Evolutionary conservation across 176 grass and related monocot genomes (phyloP).

Genomic region (Canna indica): DNA sequence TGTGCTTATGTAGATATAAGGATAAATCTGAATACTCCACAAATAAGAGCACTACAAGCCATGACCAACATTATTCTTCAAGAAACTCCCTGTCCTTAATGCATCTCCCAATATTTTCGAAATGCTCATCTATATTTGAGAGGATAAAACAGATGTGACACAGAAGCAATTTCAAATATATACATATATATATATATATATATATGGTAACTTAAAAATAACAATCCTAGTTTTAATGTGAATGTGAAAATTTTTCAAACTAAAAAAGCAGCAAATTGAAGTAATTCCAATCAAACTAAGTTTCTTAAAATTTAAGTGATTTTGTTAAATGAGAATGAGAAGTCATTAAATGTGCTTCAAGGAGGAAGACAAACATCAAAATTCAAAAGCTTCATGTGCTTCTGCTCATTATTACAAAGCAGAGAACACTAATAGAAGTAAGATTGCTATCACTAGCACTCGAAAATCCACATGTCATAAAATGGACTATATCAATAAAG

Average conservation of each 20-base stretch:
- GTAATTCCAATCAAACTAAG: not conserved
- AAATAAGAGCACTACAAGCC: too few species aligned
- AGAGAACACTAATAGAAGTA: not conserved
- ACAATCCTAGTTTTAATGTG: too few species aligned
- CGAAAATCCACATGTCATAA: not conserved
- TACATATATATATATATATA: too few species aligned
- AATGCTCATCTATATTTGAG: too few species aligned
- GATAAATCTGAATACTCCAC: too few species aligned
- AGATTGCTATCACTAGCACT: not conserved
- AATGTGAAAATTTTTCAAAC: not conserved
- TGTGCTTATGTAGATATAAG: too few species aligned
- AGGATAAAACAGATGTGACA: not conserved
- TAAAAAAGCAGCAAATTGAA: not conserved
- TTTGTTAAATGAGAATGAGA: not conserved
- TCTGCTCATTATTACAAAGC: not conserved
- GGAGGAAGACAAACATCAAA: not conserved
- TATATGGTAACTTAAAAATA: not conserved
- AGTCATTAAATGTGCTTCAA: not conserved
- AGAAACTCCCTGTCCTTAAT: too few species aligned
- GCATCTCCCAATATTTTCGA: too few species aligned
- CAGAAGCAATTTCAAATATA: not conserved
- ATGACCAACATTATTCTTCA: too few species aligned
- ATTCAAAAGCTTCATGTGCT: not conserved
- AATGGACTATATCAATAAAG: not conserved
- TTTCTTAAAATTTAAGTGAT: not conserved